A percentile compares a stretch with the other conserved stretches of the same genome.
Conservation (phyloP, 495 filamentous ascomycete genomes). For the Lasiosphaeriaceae sp. region DNA sequence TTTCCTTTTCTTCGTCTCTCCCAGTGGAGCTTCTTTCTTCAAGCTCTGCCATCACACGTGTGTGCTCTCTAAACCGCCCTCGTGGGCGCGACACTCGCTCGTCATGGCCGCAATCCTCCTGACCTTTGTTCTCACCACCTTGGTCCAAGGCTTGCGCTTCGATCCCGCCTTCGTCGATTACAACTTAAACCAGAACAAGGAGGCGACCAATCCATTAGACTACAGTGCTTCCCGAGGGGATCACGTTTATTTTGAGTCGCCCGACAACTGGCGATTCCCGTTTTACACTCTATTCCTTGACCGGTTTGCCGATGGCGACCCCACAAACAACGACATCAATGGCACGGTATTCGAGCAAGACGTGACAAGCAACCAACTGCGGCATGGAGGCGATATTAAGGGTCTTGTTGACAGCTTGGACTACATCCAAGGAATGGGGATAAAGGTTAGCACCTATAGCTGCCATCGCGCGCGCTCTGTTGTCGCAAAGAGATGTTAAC, state of each 20-base stretch:
- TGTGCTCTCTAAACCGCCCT: constrained; percentile 5
- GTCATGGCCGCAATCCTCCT: constrained; percentile 15
- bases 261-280: constrained; percentile 64
- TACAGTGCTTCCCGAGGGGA: constrained; percentile 59
- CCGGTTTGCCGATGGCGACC: constrained; percentile 66
- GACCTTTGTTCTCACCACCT: constrained; percentile 3
- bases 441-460: constrained; percentile 32
- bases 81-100: constrained; percentile 11
- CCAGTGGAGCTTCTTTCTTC: background rate
- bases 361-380: constrained; percentile 58
- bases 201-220: constrained; percentile 52
- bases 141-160: constrained; percentile 46
- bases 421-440: constrained; percentile 69
- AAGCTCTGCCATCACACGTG: background rate
- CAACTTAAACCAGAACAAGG: constrained; percentile 61
- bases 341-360: constrained; percentile 67
- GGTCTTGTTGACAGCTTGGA: constrained; percentile 65
- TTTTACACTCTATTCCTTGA: constrained; percentile 68
- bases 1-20: background rate
- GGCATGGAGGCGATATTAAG: constrained; percentile 64
- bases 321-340: constrained; percentile 65
- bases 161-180: constrained; percentile 49
- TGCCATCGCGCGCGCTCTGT: background rate
- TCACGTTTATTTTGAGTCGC: constrained; percentile 56
- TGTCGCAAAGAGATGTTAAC: background rate